Evolutionary conservation across 371 early-diverging fungal species (phyloP).

Genomic region (Mortierella sp.): DNA sequence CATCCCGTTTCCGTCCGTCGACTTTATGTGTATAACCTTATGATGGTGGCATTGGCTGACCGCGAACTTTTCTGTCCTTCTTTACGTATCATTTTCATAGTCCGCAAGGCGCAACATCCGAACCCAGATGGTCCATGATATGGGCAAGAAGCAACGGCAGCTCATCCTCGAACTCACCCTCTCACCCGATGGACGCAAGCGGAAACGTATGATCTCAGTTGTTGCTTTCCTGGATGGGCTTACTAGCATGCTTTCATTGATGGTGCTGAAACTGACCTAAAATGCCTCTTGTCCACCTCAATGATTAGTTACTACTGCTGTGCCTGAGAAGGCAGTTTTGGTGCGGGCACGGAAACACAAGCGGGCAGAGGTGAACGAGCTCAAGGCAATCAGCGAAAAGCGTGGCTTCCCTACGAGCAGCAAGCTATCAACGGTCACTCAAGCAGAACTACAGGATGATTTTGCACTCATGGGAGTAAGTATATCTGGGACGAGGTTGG

Average conservation of each 20-base stretch:
- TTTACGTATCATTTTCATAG: slow-evolving; percentile 12
- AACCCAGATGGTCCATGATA: slow-evolving; percentile 18
- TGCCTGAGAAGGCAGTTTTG: slow-evolving; percentile 56
- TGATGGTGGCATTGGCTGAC: neutral
- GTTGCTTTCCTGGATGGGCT: no score
- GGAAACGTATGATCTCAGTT: slow-evolving; percentile 16
- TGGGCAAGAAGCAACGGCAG: slow-evolving; percentile 46
- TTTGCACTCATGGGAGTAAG: slow-evolving; percentile 64
- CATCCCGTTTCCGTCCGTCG: neutral
- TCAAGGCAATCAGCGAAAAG: slow-evolving; percentile 61
- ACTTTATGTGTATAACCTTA: neutral
- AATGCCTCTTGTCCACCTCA: neutral
- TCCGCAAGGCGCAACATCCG: slow-evolving; percentile 36
- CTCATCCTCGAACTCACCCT: slow-evolving; percentile 31
- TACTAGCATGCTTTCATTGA: neutral
- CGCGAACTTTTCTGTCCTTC: neutral
- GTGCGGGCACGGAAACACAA: slow-evolving; percentile 58
- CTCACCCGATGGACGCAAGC: slow-evolving; percentile 20
- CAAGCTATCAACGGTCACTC: slow-evolving; percentile 57
- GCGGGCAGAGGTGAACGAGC: slow-evolving; percentile 63
- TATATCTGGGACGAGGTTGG: neutral
- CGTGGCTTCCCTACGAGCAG: slow-evolving; percentile 66
- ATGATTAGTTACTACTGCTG: slow-evolving; percentile 22
- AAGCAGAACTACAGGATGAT: slow-evolving; percentile 64
- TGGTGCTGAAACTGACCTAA: neutral